These are phyloP conservation scores for Geopyxis carbonaria DNA, from an alignment of 495 filamentous ascomycete species.

Conservation along the genomic window DNA sequence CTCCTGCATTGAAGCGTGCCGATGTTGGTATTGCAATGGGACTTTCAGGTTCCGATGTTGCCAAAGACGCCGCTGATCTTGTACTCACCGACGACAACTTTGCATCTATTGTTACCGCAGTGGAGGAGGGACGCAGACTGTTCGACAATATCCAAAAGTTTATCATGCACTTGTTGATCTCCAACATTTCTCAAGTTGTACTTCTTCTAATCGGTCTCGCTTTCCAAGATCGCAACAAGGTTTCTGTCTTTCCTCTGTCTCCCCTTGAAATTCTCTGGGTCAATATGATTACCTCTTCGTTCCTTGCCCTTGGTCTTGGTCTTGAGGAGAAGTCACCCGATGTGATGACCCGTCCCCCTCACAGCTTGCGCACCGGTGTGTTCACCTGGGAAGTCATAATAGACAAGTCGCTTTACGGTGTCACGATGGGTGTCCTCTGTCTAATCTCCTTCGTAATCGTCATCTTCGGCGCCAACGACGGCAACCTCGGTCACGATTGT, in stretches of 20 bases:
- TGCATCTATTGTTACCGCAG: conserved; percentile 53
- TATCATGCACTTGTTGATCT: conserved; percentile 40
- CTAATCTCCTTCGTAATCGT: conserved; percentile 36
- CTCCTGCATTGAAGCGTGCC: conserved; percentile 60
- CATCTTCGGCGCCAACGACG: conserved; percentile 32
- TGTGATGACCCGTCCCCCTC: conserved; percentile 38
- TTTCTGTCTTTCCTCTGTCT: conserved; percentile 40
- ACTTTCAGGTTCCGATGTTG: conserved; percentile 58
- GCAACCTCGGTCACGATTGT: conserved; percentile 33
- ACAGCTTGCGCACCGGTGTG: conserved; percentile 33
- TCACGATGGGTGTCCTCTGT: conserved; percentile 39
- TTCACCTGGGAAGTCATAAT: conserved; percentile 41
- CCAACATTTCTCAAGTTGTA: conserved; percentile 41
- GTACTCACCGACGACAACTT: conserved; percentile 75
- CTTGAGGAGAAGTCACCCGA: conserved; percentile 41
- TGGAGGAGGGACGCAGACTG: conserved; percentile 45
- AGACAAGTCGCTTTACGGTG: conserved; percentile 42
- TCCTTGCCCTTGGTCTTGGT: conserved; percentile 41
- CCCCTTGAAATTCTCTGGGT: conserved; percentile 45
- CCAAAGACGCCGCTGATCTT: conserved; percentile 73
- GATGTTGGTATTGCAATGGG: conserved; percentile 83
- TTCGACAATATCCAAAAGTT: conserved; percentile 59
- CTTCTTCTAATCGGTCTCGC: conserved; percentile 39
- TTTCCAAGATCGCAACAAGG: conserved; percentile 33
- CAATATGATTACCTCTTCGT: conserved; percentile 43